These are phyloP conservation scores for Crucibulum laeve DNA, from an alignment of 768 basidiomycete genomes.

Conservation along the genomic window DNA sequence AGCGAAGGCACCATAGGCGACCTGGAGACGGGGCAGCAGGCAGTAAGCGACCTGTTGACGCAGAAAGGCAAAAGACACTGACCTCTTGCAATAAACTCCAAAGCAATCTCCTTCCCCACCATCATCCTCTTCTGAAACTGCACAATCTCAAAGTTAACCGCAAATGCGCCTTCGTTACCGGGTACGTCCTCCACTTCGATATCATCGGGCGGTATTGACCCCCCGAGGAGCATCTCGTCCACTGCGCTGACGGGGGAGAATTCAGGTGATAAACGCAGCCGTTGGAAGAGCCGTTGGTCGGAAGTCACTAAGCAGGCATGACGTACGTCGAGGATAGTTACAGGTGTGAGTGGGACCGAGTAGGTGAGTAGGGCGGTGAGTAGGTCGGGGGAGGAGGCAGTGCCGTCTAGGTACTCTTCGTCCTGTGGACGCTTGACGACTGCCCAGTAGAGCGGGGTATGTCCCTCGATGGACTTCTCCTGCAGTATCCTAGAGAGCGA, in stretches of 20 bases:
- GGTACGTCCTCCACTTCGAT: conserved; percentile 51
- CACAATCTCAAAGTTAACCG: conserved; percentile 43
- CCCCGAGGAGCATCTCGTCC: conserved; percentile 50
- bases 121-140: conserved; percentile 73
- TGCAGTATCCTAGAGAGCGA: conserved; percentile 55
- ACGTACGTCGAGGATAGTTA: conserved; percentile 56
- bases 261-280: conserved; percentile 46
- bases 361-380: conserved; percentile 47
- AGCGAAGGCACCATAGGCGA: conserved; percentile 55
- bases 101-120: conserved; percentile 43
- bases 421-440: conserved; percentile 56
- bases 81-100: conserved; percentile 67
- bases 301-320: conserved; percentile 63
- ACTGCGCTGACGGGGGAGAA: conserved; percentile 48
- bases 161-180: conserved; percentile 50
- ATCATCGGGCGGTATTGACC: conserved; percentile 42
- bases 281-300: conserved; percentile 58
- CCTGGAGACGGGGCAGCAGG: conserved; percentile 23
- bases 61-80: conserved; percentile 6
- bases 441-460: conserved; percentile 71
- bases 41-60: background rate
- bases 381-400: conserved; percentile 31
- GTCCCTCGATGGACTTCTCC: conserved; percentile 57
- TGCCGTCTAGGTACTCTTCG: conserved; percentile 26
- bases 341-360: conserved; percentile 37